Conservation (phyloP, 768 basidiomycete species). For the Naganishia vaughanmartiniae region DNA sequence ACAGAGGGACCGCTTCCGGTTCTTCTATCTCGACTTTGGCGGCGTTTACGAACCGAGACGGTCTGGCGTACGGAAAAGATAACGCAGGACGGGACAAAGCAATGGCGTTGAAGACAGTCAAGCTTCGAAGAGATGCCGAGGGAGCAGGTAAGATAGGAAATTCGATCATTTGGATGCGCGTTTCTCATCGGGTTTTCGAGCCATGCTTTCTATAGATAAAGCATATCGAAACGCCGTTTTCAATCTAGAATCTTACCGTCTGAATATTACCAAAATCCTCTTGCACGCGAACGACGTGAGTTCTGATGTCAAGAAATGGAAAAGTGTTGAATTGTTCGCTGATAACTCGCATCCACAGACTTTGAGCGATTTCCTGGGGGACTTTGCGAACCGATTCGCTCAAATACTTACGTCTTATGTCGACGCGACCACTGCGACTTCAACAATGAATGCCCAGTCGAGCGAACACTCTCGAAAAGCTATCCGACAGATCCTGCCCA, state of each 20-base stretch:
- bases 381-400: constrained; percentile 64
- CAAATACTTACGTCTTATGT: constrained; percentile 67
- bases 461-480: constrained; percentile 64
- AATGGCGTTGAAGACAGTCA: constrained; percentile 69
- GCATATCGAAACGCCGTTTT: constrained; percentile 87
- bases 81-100: constrained; percentile 53
- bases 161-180: neutral
- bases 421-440: constrained; percentile 77
- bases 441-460: constrained; percentile 70
- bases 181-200: neutral
- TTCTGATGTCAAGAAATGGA: constrained; percentile 11
- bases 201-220: constrained; percentile 60
- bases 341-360: constrained; percentile 60
- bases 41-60: constrained; percentile 26
- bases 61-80: constrained; percentile 31
- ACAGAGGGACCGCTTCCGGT: neutral
- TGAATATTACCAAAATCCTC: constrained; percentile 75
- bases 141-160: constrained; percentile 67
- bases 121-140: constrained; percentile 82
- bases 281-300: constrained; percentile 75
- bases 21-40: constrained; percentile 12
- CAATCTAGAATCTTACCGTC: constrained; percentile 84
- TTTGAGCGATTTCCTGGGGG: constrained; percentile 76
- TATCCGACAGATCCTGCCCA: constrained; percentile 67
- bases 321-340: neutral